A percentile compares a stretch with the other conserved stretches of the same genome.
Conservation (phyloP, 2,329 filamentous ascomycete genomes). For the Fusarium xylarioides region DNA sequence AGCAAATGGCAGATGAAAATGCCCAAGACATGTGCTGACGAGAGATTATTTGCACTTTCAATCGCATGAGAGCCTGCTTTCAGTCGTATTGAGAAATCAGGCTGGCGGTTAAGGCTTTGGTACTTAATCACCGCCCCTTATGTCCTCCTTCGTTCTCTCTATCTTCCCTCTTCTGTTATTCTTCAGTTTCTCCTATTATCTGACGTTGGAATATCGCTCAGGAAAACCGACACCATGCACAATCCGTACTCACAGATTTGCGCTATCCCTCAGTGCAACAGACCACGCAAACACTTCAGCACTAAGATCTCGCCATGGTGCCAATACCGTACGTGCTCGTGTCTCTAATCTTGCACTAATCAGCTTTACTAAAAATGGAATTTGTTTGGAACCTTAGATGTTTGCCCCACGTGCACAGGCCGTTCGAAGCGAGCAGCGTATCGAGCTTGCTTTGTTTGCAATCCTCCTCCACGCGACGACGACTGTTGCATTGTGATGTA, state of each 20-base stretch:
- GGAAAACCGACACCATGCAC: background rate
- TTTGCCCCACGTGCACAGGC: background rate
- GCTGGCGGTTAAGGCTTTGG: too few relatives aligned
- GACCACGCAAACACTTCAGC: background rate
- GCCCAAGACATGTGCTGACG: background rate
- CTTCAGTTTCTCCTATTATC: accelerated
- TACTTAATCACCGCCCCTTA: background rate
- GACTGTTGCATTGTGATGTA: background rate
- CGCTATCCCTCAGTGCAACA: background rate
- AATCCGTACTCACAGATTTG: background rate
- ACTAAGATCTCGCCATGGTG: background rate
- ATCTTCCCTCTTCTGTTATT: background rate
- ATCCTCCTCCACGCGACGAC: background rate
- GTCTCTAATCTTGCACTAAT: too few relatives aligned
- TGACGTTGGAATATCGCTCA: accelerated
- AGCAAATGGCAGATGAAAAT: accelerated
- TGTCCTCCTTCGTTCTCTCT: background rate
- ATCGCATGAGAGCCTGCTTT: background rate
- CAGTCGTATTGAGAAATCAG: background rate
- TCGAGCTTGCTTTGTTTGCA: background rate
- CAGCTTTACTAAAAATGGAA: background rate
- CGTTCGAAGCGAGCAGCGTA: background rate
- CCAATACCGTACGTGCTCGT: background rate
- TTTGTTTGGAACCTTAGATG: background rate
- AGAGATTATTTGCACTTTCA: background rate